A percentile compares a stretch with the other conserved stretches of the same genome.
Conservation (phyloP, 805 yeast species). For the Metschnikowia picachoensis region DNA sequence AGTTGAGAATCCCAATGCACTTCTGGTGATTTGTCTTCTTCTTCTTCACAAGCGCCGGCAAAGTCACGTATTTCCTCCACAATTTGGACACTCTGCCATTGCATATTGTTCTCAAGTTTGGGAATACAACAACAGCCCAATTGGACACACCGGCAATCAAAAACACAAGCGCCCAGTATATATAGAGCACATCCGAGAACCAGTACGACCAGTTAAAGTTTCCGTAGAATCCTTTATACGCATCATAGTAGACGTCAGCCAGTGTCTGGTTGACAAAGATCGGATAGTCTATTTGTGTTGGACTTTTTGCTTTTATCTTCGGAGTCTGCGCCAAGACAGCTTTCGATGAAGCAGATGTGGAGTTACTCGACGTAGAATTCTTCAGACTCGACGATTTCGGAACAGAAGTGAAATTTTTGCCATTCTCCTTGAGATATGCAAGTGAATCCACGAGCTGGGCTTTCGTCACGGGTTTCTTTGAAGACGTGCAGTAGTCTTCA, state of each 20-base stretch:
- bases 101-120: constrained; percentile 8
- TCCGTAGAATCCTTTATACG: constrained; percentile 5
- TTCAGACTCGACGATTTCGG: not conserved
- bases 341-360: not conserved
- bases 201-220: constrained; percentile 14
- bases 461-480: not conserved
- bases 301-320: not conserved
- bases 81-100: constrained; percentile 28
- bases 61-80: constrained; percentile 32
- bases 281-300: constrained; percentile 10
- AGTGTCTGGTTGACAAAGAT: constrained; percentile 6
- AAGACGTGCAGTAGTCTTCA: not conserved
- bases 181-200: constrained; percentile 10
- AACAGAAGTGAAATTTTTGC: constrained; percentile 6
- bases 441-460: not conserved
- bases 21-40: constrained; percentile 26
- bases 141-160: constrained; percentile 12
- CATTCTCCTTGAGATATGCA: not conserved
- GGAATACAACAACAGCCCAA: constrained; percentile 16
- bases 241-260: constrained; percentile 2
- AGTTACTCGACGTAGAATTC: not conserved
- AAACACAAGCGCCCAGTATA: constrained; percentile 15
- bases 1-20: constrained; percentile 21
- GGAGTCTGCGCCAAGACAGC: not conserved
- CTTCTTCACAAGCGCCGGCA: constrained; percentile 36